phyloP scores from a whole-genome alignment of 73 alveolate genomes.

The Tetrahymena malaccensis region DNA sequence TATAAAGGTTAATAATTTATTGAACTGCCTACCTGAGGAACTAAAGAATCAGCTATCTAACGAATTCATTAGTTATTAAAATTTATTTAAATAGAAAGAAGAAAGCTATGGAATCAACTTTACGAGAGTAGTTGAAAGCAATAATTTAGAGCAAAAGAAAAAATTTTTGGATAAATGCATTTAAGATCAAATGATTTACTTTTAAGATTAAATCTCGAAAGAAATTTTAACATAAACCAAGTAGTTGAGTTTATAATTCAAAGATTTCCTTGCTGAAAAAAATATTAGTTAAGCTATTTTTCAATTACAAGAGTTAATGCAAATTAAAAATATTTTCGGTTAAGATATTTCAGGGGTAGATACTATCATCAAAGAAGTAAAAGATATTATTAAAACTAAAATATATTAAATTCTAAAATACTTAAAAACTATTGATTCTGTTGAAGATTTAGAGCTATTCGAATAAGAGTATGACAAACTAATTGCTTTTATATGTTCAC shows the following conservation, averaged over 20 bases:
- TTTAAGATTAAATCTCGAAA: not conserved
- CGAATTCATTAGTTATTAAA: not conserved
- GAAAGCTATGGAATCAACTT: not conserved
- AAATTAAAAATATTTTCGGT: not conserved
- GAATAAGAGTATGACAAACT: not conserved
- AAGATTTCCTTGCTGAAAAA: not conserved
- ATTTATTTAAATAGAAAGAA: not conserved
- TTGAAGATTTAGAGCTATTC: not conserved
- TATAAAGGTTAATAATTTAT: not conserved
- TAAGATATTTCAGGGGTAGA: not conserved
- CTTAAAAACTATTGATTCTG: not conserved
- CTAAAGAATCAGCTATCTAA: not conserved
- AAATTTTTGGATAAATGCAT: not conserved
- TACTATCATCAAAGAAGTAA: not conserved
- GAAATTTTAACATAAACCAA: not conserved
- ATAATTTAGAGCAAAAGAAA: not conserved
- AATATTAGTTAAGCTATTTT: not conserved
- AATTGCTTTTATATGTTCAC: not conserved
- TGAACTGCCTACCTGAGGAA: not conserved
- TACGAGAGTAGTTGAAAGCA: not conserved
- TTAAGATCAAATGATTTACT: not conserved
- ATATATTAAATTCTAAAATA: not conserved
- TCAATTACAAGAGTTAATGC: not conserved
- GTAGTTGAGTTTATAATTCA: not conserved
- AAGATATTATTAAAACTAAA: not conserved